Evolutionary conservation across 352 stramenopile genomes (phyloP).

Genomic region (Phytophthora agathidicida): DNA sequence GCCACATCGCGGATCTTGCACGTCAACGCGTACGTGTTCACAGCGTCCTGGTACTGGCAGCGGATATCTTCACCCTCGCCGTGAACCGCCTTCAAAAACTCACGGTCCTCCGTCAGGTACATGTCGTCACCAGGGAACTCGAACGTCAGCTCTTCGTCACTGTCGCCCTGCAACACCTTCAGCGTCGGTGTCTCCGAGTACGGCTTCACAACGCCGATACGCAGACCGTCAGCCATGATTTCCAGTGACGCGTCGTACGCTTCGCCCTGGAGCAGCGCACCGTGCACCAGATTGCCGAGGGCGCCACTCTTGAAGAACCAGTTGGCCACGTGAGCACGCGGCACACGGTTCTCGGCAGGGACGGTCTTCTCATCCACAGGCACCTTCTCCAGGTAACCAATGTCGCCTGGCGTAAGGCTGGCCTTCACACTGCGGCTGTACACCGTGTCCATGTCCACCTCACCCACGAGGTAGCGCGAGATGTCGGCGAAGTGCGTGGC

Average conservation of each 20-base stretch:
- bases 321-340: conserved; percentile 39
- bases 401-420: conserved; percentile 33
- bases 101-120: conserved; percentile 46
- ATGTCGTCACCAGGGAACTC: conserved; percentile 47
- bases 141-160: conserved; percentile 36
- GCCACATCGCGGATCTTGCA: conserved; percentile 50
- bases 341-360: conserved; percentile 36
- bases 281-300: conserved; percentile 40
- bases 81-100: conserved; percentile 41
- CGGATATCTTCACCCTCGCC: conserved; percentile 30
- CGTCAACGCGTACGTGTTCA: conserved; percentile 48
- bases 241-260: conserved; percentile 42
- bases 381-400: conserved; percentile 43
- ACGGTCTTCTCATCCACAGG: conserved; percentile 33
- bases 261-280: conserved; percentile 37
- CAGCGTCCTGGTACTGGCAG: conserved; percentile 36
- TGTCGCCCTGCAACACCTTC: conserved; percentile 31
- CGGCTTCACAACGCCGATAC: conserved; percentile 40
- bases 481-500: conserved; percentile 50
- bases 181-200: conserved; percentile 47
- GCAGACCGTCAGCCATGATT: conserved; percentile 44
- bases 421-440: conserved; percentile 51
- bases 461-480: conserved; percentile 39
- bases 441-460: conserved; percentile 41
- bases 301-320: conserved; percentile 45